Conservation (phyloP, 176 grass and related monocot genomes). For the Typha latifolia region DNA sequence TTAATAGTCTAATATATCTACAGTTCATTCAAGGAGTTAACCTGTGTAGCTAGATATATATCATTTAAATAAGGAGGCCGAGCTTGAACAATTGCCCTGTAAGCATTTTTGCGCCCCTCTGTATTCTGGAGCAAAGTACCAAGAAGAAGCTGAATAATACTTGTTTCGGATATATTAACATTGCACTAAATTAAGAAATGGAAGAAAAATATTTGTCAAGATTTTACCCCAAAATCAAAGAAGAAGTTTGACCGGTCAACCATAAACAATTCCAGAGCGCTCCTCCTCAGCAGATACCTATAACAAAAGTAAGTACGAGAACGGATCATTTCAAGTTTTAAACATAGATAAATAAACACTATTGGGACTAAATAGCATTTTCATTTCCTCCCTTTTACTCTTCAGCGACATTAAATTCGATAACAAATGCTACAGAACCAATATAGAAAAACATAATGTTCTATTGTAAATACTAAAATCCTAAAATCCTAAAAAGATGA, state of each 20-base stretch:
- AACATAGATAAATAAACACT: no score
- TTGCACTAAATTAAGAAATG: conserved; percentile 10
- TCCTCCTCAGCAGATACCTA: conserved; percentile 93
- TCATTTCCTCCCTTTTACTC: no score
- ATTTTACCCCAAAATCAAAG: conserved; percentile 88
- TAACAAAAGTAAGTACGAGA: background rate
- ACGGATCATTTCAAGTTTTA: no score
- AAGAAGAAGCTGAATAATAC: conserved; percentile 19
- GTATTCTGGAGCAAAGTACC: conserved; percentile 50
- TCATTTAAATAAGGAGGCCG: conserved; percentile 84
- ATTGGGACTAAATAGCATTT: no score
- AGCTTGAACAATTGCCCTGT: conserved; percentile 84
- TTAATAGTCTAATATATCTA: background rate
- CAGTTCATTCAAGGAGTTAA: conserved; percentile 17
- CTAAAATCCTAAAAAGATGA: no score
- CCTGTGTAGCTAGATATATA: conserved; percentile 97
- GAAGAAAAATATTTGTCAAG: conserved; percentile 12
- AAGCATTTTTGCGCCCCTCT: conserved; percentile 89
- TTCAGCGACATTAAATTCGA: no score
- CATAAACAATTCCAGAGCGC: conserved; percentile 99
- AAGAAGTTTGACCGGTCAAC: conserved; percentile 96
- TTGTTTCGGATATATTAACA: conserved; percentile 13
- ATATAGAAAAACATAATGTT: no score
- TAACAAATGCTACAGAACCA: no score
- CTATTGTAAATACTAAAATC: no score